phyloP scores from a whole-genome alignment of 495 filamentous ascomycete species.

The Neurospora discreta region DNA sequence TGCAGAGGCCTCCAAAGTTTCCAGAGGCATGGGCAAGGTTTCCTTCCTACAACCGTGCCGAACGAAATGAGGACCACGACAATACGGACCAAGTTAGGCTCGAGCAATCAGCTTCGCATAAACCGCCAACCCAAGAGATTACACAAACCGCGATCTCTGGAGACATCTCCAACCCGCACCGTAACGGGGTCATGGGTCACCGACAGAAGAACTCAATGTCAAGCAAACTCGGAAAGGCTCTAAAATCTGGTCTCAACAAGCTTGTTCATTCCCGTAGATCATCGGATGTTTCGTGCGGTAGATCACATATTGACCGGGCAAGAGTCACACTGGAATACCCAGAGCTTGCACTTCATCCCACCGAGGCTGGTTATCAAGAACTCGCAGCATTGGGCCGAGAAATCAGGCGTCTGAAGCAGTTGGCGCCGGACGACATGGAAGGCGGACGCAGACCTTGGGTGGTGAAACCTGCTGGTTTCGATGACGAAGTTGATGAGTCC shows the following conservation, averaged over 20 bases:
- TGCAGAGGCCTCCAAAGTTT: neutral
- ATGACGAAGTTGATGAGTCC: neutral
- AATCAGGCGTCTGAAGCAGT: slow-evolving; percentile 21
- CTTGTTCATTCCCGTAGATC: slow-evolving; percentile 16
- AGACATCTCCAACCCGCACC: neutral
- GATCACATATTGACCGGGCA: neutral
- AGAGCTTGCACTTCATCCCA: slow-evolving; percentile 24
- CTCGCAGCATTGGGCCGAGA: slow-evolving; percentile 23
- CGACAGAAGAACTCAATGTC: slow-evolving; percentile 10
- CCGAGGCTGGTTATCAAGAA: slow-evolving; percentile 20
- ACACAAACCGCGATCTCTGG: neutral
- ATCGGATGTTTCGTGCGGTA: slow-evolving; percentile 4
- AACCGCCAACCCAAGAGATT: neutral
- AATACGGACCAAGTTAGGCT: slow-evolving; percentile 13
- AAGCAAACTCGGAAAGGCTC: slow-evolving; percentile 19
- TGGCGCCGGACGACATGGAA: neutral
- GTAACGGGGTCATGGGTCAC: neutral
- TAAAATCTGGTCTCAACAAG: slow-evolving; percentile 22
- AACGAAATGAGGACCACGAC: slow-evolving; percentile 19
- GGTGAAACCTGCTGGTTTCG: neutral
- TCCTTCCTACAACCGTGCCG: slow-evolving; percentile 25
- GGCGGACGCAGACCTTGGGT: neutral
- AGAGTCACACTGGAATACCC: slow-evolving; percentile 22
- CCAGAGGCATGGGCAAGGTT: slow-evolving; percentile 27
- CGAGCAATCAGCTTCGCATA: slow-evolving; percentile 7